Conservation (phyloP, 139 green algal species). For the Monoraphidium neglectum region DNA sequence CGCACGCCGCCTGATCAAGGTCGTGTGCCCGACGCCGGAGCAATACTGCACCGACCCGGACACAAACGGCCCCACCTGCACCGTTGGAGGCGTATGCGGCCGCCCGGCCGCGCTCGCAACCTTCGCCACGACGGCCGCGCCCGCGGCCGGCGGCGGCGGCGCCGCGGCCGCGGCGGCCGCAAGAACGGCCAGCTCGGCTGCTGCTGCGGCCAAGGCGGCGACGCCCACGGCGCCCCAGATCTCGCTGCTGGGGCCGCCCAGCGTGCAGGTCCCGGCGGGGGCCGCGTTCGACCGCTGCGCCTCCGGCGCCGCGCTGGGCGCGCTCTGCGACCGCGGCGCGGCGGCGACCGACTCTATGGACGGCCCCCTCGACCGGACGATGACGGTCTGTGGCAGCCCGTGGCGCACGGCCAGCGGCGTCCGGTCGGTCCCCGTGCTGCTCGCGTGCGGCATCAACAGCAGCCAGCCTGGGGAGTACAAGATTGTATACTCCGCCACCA, state of each 20-base stretch:
- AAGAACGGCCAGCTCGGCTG: not conserved
- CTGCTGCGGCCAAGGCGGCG: too few relatives aligned
- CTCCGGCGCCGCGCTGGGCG: slow-evolving; percentile 1
- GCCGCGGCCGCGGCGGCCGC: not conserved
- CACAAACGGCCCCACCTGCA: slow-evolving; percentile 23
- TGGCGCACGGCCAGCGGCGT: slow-evolving; percentile 11
- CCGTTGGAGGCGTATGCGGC: slow-evolving; percentile 24
- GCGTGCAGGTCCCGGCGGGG: slow-evolving; percentile 23
- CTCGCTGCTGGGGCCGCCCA: slow-evolving; percentile 16
- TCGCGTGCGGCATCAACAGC: slow-evolving; percentile 32
- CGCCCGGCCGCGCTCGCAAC: not conserved
- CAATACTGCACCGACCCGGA: slow-evolving; percentile 21
- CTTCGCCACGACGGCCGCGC: not conserved
- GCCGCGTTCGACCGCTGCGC: slow-evolving; percentile 37
- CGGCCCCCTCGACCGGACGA: slow-evolving; percentile 31
- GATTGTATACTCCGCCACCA: slow-evolving; percentile 27
- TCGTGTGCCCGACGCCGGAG: slow-evolving; percentile 33
- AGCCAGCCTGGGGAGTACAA: slow-evolving; percentile 25
- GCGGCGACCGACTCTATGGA: slow-evolving; percentile 34
- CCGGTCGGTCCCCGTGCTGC: slow-evolving; percentile 25
- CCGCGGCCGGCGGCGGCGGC: not conserved
- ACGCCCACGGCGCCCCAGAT: slow-evolving; percentile 9
- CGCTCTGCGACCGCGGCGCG: slow-evolving; percentile 41
- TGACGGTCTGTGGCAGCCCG: slow-evolving; percentile 36
- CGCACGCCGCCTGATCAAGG: slow-evolving; percentile 23